Percentiles rank a stretch among this genome's conserved stretches.
These are phyloP conservation scores for Solanum commersonii DNA, from an alignment of 257 asterid species.

Conservation along the genomic window DNA sequence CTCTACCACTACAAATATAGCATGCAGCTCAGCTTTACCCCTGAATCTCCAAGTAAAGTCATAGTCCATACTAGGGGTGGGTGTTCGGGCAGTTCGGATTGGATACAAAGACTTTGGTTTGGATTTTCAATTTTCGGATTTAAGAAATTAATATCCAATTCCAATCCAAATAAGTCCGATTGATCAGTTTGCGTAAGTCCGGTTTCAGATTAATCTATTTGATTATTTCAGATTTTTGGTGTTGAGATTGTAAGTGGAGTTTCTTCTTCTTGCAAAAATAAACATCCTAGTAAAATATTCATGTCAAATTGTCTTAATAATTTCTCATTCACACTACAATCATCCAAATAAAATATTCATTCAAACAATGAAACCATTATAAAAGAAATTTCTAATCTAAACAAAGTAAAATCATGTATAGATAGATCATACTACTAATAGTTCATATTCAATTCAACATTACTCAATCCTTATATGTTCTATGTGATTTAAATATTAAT, in stretches of 20 bases:
- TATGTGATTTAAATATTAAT: background rate
- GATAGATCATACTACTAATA: background rate
- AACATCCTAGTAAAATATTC: background rate
- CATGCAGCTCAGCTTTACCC: background rate
- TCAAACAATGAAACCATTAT: background rate
- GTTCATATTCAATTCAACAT: background rate
- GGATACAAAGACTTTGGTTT: too few relatives aligned
- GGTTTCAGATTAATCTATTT: background rate
- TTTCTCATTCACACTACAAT: background rate
- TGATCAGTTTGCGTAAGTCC: background rate
- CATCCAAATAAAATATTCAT: background rate
- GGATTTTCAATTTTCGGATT: too few relatives aligned
- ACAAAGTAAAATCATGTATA: background rate
- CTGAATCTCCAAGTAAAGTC: background rate
- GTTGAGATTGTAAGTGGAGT: background rate
- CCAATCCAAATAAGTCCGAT: background rate
- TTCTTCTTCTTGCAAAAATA: background rate
- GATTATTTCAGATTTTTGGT: background rate
- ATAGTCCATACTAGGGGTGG: background rate
- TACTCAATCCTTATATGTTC: background rate
- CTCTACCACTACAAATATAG: background rate
- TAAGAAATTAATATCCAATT: too few relatives aligned
- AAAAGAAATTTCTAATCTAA: background rate
- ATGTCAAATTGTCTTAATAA: background rate
- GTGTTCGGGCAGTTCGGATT: too few relatives aligned